Evolutionary conservation across 179 eudicot genomes (phyloP).

Genomic region (Vitellaria paradoxa): DNA sequence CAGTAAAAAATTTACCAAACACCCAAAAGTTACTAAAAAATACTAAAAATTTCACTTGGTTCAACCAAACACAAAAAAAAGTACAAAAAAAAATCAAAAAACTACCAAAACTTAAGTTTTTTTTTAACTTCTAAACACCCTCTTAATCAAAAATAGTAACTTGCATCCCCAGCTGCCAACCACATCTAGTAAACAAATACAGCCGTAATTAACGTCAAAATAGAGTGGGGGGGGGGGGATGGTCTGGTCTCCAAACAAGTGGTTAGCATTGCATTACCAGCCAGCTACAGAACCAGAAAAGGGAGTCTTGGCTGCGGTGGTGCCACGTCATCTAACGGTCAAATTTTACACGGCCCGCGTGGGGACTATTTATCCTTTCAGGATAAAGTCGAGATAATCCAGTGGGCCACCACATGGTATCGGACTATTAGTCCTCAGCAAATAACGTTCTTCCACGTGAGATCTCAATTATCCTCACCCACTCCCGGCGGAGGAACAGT

Average conservation of each 20-base stretch:
- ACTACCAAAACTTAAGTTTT: too few relatives aligned
- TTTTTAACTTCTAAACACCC: too few relatives aligned
- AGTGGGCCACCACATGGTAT: background rate
- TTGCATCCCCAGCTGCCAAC: too few relatives aligned
- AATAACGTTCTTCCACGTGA: background rate
- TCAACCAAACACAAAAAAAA: too few relatives aligned
- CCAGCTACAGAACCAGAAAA: background rate
- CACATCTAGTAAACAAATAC: too few relatives aligned
- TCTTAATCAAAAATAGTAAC: too few relatives aligned
- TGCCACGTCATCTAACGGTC: conserved; percentile 1
- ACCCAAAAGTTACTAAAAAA: too few relatives aligned
- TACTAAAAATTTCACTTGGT: too few relatives aligned
- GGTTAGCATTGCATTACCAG: background rate
- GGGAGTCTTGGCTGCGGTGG: background rate
- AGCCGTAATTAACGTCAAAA: too few relatives aligned
- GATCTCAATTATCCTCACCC: background rate
- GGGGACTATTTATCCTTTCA: background rate
- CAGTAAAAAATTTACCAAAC: too few relatives aligned
- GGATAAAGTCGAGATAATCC: background rate
- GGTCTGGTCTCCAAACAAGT: background rate
- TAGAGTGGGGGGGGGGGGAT: too few relatives aligned
- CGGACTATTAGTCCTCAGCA: background rate
- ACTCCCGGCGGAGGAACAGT: background rate
- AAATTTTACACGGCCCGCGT: background rate
- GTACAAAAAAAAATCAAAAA: too few relatives aligned